Conservation (phyloP, 1,139 yeast species). For the Hyphopichia pseudoburtonii region DNA sequence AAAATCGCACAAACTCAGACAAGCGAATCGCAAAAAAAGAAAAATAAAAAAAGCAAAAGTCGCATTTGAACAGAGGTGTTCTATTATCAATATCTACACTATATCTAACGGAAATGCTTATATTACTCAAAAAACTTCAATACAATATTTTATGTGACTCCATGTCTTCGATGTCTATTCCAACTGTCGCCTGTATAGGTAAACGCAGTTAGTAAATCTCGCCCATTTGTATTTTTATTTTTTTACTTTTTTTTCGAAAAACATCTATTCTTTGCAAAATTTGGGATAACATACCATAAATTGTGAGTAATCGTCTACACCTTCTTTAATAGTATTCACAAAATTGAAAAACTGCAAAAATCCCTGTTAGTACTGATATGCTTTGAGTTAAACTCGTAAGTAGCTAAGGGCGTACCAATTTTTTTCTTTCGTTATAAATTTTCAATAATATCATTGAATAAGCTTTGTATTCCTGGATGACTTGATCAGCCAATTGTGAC, state of each 20-base stretch:
- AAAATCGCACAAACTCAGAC: no score
- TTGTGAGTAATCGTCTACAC: constrained; percentile 8
- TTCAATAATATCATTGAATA: constrained; percentile 5
- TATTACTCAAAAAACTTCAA: no score
- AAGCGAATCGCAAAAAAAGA: no score
- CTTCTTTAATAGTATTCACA: constrained; percentile 7
- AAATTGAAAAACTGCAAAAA: constrained; percentile 7
- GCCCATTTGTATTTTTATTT: constrained; percentile 4
- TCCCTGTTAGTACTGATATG: constrained; percentile 2
- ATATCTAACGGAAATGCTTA: no score
- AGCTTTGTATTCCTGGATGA: constrained; percentile 4
- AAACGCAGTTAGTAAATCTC: no score
- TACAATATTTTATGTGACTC: no score
- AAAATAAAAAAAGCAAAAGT: no score
- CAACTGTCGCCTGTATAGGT: no score
- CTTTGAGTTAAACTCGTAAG: background rate
- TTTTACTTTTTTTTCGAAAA: background rate
- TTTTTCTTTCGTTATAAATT: constrained; percentile 7
- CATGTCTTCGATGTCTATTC: no score
- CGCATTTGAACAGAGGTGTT: no score
- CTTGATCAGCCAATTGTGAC: background rate
- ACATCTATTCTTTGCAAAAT: no score
- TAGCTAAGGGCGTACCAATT: constrained; percentile 7
- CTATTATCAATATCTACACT: no score
- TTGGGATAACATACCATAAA: constrained; percentile 11